A percentile compares a stretch with the other conserved stretches of the same genome.
phyloP scores from a whole-genome alignment of 140 eudicot genomes.

The Erigeron philadelphicus region DNA sequence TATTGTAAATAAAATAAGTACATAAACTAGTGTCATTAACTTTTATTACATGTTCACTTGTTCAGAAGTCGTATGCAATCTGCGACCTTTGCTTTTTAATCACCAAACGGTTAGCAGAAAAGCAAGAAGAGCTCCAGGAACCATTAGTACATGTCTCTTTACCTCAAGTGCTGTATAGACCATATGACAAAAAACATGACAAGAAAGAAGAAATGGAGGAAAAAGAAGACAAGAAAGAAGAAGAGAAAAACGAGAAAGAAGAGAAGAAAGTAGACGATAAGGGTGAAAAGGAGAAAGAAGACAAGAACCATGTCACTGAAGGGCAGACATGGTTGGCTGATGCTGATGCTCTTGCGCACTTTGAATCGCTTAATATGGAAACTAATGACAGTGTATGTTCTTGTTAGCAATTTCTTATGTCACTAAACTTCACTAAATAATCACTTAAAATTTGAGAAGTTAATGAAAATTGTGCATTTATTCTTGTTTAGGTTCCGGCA shows the following conservation, averaged over 20 bases:
- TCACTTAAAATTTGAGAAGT: slow-evolving; percentile 12
- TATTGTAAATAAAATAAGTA: background rate
- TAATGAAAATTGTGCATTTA: slow-evolving; percentile 2
- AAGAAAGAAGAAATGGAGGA: background rate
- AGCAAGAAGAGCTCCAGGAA: slow-evolving; percentile 52
- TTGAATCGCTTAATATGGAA: slow-evolving; percentile 64
- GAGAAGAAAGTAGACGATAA: background rate
- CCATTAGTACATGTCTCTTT: slow-evolving; percentile 36
- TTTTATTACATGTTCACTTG: slow-evolving; percentile 33
- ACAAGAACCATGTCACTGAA: slow-evolving; percentile 37
- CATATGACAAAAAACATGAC: slow-evolving; percentile 26
- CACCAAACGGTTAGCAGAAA: slow-evolving; percentile 50
- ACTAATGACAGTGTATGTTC: slow-evolving; percentile 60
- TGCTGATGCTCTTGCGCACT: slow-evolving; percentile 56
- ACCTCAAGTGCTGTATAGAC: slow-evolving; percentile 55
- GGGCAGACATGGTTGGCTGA: slow-evolving; percentile 83
- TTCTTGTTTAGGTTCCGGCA: slow-evolving; percentile 41
- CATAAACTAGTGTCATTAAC: slow-evolving; percentile 7
- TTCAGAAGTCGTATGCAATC: slow-evolving; percentile 78
- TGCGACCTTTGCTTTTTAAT: slow-evolving; percentile 77
- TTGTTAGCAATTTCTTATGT: background rate
- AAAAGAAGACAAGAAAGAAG: slow-evolving; percentile 23
- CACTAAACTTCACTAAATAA: background rate
- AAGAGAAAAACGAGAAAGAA: background rate
- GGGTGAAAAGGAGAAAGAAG: background rate